Conservation (phyloP, 2,329 filamentous ascomycete species). For the Botryotinia calthae region DNA sequence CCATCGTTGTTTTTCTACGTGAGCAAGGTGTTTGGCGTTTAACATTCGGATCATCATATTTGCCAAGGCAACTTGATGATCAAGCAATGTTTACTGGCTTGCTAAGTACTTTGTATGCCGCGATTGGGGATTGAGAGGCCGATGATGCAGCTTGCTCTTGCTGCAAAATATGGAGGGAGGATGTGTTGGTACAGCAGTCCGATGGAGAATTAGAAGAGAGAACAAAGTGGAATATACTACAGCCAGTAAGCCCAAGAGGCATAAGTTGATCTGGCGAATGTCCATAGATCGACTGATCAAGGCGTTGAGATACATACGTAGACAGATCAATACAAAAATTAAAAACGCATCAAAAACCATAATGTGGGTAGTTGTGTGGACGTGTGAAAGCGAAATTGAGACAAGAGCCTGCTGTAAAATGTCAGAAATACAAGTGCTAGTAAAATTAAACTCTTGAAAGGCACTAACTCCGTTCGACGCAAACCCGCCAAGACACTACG, state of each 20-base stretch:
- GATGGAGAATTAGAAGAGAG: neutral
- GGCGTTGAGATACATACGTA: neutral
- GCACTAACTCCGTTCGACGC: too few species aligned
- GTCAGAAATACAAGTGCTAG: too few species aligned
- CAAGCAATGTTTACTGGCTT: neutral
- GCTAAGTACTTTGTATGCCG: neutral
- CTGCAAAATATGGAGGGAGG: neutral
- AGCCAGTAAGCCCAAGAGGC: neutral
- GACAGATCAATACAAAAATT: neutral
- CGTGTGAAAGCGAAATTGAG: neutral
- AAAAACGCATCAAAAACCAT: slow-evolving; percentile 1
- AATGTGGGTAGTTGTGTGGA: neutral
- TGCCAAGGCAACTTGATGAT: neutral
- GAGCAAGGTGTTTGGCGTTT: slow-evolving; percentile 12
- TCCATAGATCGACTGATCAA: neutral
- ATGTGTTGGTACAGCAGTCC: neutral
- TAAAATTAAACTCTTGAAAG: neutral
- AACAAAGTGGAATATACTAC: neutral
- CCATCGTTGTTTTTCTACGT: slow-evolving; percentile 4
- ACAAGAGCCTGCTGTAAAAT: neutral
- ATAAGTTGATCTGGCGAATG: neutral
- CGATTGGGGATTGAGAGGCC: neutral
- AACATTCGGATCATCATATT: neutral
- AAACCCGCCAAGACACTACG: neutral
- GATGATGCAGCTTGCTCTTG: neutral